A percentile compares a stretch with the other conserved stretches of the same genome.
phyloP scores from a whole-genome alignment of 345 rosid species.

The thale cress (Arabidopsis thaliana) region DNA sequence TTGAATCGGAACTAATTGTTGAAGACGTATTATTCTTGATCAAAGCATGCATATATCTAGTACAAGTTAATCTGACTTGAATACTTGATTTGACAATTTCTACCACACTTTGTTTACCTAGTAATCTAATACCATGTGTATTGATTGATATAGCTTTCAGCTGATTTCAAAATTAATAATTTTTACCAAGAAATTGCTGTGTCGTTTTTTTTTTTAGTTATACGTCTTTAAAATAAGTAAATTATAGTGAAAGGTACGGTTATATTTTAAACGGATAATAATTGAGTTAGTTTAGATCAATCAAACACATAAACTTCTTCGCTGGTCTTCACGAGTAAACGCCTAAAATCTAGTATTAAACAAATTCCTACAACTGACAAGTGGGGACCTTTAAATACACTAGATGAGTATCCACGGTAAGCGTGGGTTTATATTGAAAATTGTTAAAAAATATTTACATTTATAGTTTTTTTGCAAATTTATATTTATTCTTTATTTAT shows the following conservation, averaged over 20 bases:
- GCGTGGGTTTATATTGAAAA: too few relatives aligned
- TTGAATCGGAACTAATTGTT: neutral
- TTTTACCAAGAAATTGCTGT: neutral
- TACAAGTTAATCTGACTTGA: neutral
- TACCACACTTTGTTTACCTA: neutral
- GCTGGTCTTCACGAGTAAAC: neutral
- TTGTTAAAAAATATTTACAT: too few relatives aligned
- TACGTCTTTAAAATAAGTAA: neutral
- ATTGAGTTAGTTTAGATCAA: neutral
- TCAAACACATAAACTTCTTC: conserved; percentile 1
- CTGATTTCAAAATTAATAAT: neutral
- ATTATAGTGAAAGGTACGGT: neutral
- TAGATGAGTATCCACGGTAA: too few relatives aligned
- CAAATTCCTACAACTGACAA: neutral
- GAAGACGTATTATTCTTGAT: neutral
- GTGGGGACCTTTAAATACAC: neutral
- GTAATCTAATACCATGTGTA: neutral
- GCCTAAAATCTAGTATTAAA: neutral
- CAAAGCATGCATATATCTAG: neutral
- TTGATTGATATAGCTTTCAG: neutral
- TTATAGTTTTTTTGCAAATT: too few relatives aligned
- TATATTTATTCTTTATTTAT: too few relatives aligned
- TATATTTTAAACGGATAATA: neutral
- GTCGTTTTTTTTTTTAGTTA: neutral
- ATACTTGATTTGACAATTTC: conserved; percentile 1